These are phyloP conservation scores for Ustilago cynodontis DNA, from an alignment of 1,284 basidiomycete species.

Conservation along the genomic window DNA sequence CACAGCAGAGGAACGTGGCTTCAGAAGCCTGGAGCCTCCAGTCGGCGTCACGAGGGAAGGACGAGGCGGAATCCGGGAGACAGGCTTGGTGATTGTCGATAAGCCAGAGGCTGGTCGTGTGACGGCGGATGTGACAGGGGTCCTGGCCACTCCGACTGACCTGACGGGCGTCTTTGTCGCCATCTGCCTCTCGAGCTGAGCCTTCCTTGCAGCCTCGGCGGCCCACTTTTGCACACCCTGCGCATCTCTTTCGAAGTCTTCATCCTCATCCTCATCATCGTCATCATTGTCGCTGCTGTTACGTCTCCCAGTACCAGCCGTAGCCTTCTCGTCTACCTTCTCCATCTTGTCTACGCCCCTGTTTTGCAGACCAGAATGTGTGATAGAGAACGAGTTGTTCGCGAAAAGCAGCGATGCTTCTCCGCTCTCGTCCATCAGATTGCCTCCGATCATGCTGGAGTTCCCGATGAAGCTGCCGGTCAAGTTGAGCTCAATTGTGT, in stretches of 20 bases:
- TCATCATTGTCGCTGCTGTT: slow-evolving; percentile 31
- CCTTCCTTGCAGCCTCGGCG: slow-evolving; percentile 34
- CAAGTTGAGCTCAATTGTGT: slow-evolving; percentile 46
- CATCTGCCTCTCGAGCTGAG: slow-evolving; percentile 13
- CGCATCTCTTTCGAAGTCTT: slow-evolving; percentile 28
- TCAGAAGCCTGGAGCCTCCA: slow-evolving; percentile 22
- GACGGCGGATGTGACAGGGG: slow-evolving; percentile 7
- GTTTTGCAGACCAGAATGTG: slow-evolving; percentile 6
- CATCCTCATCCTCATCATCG: slow-evolving; percentile 19
- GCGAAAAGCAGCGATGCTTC: slow-evolving; percentile 36
- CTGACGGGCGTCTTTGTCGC: slow-evolving; percentile 16
- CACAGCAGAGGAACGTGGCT: slow-evolving; percentile 20
- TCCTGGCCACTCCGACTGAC: not conserved
- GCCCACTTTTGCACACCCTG: slow-evolving; percentile 35
- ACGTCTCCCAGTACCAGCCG: not conserved
- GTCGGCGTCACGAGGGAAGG: slow-evolving; percentile 31
- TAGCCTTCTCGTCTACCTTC: not conserved
- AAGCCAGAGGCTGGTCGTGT: slow-evolving; percentile 9
- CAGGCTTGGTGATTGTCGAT: slow-evolving; percentile 15
- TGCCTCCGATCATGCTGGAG: slow-evolving; percentile 27
- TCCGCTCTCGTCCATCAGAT: slow-evolving; percentile 47
- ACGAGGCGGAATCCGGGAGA: slow-evolving; percentile 13
- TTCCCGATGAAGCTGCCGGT: slow-evolving; percentile 41
- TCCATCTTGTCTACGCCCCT: not conserved
- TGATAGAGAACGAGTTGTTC: slow-evolving; percentile 32